These are phyloP conservation scores for Boletus mariae DNA, from an alignment of 1,284 basidiomycete species.

Conservation along the genomic window DNA sequence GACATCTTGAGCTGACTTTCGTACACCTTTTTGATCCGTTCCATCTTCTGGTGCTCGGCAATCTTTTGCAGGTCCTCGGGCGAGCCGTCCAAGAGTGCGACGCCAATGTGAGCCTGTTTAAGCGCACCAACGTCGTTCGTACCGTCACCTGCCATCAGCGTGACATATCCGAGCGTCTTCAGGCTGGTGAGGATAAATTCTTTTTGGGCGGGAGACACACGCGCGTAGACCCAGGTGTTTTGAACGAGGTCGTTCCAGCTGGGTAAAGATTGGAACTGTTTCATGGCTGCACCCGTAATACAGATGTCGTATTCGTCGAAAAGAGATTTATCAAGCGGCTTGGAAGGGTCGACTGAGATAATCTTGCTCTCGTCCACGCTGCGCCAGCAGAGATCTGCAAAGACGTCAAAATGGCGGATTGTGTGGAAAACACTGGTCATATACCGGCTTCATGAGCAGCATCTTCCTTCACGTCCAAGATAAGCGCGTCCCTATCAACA, in stretches of 20 bases:
- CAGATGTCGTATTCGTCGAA: conserved; percentile 90
- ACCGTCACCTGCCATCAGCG: conserved; percentile 95
- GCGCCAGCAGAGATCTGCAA: conserved; percentile 80
- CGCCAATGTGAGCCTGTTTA: conserved; percentile 94
- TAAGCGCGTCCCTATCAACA: conserved; percentile 88
- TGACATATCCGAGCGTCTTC: conserved; percentile 83
- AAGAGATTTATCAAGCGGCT: conserved; percentile 74
- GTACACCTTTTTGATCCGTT: conserved; percentile 92
- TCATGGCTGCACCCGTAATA: conserved; percentile 88
- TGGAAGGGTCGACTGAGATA: conserved; percentile 75
- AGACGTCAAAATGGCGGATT: not conserved
- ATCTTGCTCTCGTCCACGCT: conserved; percentile 88
- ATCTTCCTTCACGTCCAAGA: conserved; percentile 86
- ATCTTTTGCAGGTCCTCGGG: conserved; percentile 90
- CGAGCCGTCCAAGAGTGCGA: conserved; percentile 88
- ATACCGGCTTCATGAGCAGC: conserved; percentile 62
- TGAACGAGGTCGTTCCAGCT: conserved; percentile 80
- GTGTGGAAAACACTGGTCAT: conserved; percentile 16
- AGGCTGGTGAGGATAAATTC: conserved; percentile 89
- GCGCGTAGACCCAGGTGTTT: conserved; percentile 95
- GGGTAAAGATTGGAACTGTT: conserved; percentile 65
- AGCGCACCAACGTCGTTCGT: conserved; percentile 97
- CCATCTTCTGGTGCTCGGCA: conserved; percentile 84
- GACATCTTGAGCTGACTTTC: conserved; percentile 91
- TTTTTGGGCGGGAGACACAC: conserved; percentile 93